Evolutionary conservation across 768 basidiomycete genomes (phyloP).

Genomic region (Kwoniella newhampshirensis): DNA sequence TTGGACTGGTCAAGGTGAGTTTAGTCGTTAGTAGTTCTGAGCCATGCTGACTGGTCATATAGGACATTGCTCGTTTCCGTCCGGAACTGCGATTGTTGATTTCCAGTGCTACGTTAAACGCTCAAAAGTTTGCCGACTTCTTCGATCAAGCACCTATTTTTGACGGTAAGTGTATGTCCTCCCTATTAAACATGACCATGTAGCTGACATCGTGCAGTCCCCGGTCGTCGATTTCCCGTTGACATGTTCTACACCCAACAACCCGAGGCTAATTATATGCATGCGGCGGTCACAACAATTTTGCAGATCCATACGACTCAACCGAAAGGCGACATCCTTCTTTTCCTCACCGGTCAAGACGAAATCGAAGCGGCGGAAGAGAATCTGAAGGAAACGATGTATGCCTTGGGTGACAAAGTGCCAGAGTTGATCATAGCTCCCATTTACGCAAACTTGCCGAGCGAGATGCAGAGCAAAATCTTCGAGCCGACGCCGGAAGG

Average conservation of each 20-base stretch:
- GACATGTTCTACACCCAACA: constrained; percentile 99
- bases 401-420: constrained; percentile 93
- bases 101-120: constrained; percentile 89
- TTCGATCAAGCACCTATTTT: constrained; percentile 96
- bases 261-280: constrained; percentile 97
- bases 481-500: constrained; percentile 98
- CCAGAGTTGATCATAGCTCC: constrained; percentile 92
- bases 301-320: constrained; percentile 99
- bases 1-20: constrained; percentile 96
- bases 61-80: constrained; percentile 56
- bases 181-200: constrained; percentile 9
- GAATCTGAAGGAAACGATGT: constrained; percentile 90
- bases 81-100: constrained; percentile 91
- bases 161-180: constrained; percentile 62
- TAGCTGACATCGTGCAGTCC: constrained; percentile 61
- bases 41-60: neutral
- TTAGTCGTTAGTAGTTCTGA: constrained; percentile 1
- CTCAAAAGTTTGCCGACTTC: constrained; percentile 96
- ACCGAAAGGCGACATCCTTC: constrained; percentile 93
- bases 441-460: constrained; percentile 98
- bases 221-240: constrained; percentile 94
- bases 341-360: constrained; percentile 98
- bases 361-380: constrained; percentile 98
- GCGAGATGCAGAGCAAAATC: constrained; percentile 99
- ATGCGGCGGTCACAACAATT: constrained; percentile 96